A percentile compares a stretch with the other conserved stretches of the same genome.
These are phyloP conservation scores for Crithidia sp. DNA, from an alignment of 208 protist genomes.

Conservation along the genomic window DNA sequence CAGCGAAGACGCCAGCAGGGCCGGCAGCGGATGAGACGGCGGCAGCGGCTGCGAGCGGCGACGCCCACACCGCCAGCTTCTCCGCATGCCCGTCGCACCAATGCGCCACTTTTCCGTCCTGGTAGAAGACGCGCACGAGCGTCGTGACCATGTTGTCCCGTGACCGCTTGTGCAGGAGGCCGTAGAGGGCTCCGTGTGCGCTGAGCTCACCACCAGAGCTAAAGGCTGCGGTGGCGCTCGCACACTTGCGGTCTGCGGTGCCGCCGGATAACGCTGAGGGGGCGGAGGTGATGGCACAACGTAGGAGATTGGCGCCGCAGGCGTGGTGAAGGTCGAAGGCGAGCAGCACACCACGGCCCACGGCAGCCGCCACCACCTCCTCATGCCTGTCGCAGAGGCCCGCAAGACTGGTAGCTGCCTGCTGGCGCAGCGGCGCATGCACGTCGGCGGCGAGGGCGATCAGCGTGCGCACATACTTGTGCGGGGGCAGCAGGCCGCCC, in stretches of 20 bases:
- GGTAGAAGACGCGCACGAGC: slow-evolving; percentile 71
- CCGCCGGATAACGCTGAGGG: not conserved
- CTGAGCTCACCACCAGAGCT: slow-evolving; percentile 20
- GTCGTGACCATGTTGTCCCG: slow-evolving; percentile 63
- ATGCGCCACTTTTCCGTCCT: slow-evolving; percentile 48
- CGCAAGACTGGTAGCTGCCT: slow-evolving; percentile 48
- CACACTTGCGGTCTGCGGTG: not conserved
- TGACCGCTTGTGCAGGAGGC: slow-evolving; percentile 53
- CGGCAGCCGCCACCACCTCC: slow-evolving; percentile 57
- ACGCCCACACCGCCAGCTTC: slow-evolving; percentile 1
- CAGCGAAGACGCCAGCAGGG: slow-evolving; percentile 15
- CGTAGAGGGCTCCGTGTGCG: slow-evolving; percentile 54
- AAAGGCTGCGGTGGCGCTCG: not conserved
- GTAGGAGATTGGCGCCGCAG: slow-evolving; percentile 57
- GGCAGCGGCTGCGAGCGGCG: not conserved
- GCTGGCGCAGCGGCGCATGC: slow-evolving; percentile 43
- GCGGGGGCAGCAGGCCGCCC: slow-evolving; percentile 76
- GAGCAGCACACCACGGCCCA: slow-evolving; percentile 47
- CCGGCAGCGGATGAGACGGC: not conserved
- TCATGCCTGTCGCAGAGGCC: slow-evolving; percentile 57
- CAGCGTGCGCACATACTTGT: slow-evolving; percentile 59
- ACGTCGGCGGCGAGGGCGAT: slow-evolving; percentile 67
- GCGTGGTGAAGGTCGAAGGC: slow-evolving; percentile 64
- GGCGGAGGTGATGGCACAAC: slow-evolving; percentile 35
- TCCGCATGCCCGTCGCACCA: slow-evolving; percentile 51